Percentiles rank a stretch among this genome's conserved stretches.
These are phyloP conservation scores for Coemansia sp. DNA, from an alignment of 192 early-diverging fungal genomes.

Conservation along the genomic window DNA sequence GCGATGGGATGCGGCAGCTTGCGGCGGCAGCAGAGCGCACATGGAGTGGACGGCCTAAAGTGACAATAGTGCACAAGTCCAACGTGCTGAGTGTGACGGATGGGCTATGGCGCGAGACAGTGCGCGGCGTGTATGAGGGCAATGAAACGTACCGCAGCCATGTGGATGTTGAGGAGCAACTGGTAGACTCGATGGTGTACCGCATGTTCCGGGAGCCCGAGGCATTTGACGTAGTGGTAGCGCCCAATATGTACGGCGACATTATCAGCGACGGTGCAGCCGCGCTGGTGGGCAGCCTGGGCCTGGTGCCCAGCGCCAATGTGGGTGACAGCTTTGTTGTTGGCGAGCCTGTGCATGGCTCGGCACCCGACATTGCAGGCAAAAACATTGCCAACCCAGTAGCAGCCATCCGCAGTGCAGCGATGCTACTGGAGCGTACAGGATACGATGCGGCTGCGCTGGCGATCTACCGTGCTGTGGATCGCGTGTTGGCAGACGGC, in stretches of 20 bases:
- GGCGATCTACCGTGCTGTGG: conserved; percentile 81
- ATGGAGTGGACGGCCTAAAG: conserved; percentile 69
- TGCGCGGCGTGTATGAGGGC: conserved; percentile 67
- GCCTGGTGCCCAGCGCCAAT: conserved; percentile 94
- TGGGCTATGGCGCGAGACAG: conserved; percentile 95
- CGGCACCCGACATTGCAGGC: conserved; percentile 97
- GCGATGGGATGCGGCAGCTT: conserved; percentile 66
- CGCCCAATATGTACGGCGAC: conserved; percentile 97
- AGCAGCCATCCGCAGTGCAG: conserved; percentile 92
- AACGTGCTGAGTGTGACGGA: conserved; percentile 94
- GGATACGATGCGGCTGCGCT: conserved; percentile 70
- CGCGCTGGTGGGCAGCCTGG: conserved; percentile 91
- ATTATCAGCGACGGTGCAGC: conserved; percentile 98
- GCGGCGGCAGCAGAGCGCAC: conserved; percentile 56
- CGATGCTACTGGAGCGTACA: conserved; percentile 85
- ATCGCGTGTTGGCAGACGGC: conserved; percentile 68
- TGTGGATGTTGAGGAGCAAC: conserved; percentile 90
- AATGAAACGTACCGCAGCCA: conserved; percentile 57
- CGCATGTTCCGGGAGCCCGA: conserved; percentile 97
- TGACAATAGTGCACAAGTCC: conserved; percentile 97
- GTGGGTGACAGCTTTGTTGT: conserved; percentile 94
- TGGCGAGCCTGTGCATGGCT: conserved; percentile 95
- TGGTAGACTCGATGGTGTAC: conserved; percentile 99
- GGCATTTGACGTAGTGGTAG: conserved; percentile 93
- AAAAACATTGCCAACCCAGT: conserved; percentile 96